A percentile compares a stretch with the other conserved stretches of the same genome.
Evolutionary conservation across 768 basidiomycete species (phyloP).

Genomic region (Chiua virens): DNA sequence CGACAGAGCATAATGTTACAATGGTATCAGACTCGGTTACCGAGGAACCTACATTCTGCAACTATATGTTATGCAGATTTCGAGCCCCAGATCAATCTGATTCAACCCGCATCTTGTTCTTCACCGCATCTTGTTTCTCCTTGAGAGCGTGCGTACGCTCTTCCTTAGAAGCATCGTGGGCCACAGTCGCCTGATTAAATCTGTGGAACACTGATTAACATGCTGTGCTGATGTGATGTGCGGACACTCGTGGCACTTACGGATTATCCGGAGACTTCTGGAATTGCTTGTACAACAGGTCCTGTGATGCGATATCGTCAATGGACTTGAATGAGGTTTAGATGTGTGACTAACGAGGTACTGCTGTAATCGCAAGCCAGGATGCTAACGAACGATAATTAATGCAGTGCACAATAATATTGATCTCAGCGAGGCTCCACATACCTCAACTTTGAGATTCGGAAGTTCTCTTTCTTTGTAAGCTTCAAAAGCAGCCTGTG

Average conservation of each 20-base stretch:
- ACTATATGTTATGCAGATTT: background rate
- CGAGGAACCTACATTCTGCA: background rate
- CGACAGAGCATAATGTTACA: background rate
- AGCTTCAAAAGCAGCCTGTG: slow-evolving; percentile 82
- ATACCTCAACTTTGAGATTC: slow-evolving; percentile 68
- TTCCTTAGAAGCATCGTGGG: slow-evolving; percentile 87
- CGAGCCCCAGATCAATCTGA: slow-evolving; percentile 4
- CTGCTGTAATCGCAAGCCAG: slow-evolving; percentile 88
- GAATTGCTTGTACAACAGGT: slow-evolving; percentile 90
- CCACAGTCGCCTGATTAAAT: slow-evolving; percentile 78
- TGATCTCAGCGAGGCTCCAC: slow-evolving; percentile 17
- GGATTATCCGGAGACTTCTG: slow-evolving; percentile 96
- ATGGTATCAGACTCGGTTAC: slow-evolving; percentile 11
- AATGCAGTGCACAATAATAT: slow-evolving; percentile 1
- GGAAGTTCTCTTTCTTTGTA: slow-evolving; percentile 88
- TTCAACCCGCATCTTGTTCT: slow-evolving; percentile 58
- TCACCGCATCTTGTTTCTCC: slow-evolving; percentile 61
- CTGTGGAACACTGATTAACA: slow-evolving; percentile 36
- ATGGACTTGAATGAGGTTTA: background rate
- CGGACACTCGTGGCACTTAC: slow-evolving; percentile 43
- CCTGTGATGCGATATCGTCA: slow-evolving; percentile 41
- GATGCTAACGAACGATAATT: slow-evolving; percentile 53
- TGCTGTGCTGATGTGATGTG: slow-evolving; percentile 3
- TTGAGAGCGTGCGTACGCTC: slow-evolving; percentile 78
- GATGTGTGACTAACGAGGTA: slow-evolving; percentile 58